These are phyloP conservation scores for Colletotrichum shisoi DNA, from an alignment of 2,329 filamentous ascomycete genomes.

Conservation along the genomic window DNA sequence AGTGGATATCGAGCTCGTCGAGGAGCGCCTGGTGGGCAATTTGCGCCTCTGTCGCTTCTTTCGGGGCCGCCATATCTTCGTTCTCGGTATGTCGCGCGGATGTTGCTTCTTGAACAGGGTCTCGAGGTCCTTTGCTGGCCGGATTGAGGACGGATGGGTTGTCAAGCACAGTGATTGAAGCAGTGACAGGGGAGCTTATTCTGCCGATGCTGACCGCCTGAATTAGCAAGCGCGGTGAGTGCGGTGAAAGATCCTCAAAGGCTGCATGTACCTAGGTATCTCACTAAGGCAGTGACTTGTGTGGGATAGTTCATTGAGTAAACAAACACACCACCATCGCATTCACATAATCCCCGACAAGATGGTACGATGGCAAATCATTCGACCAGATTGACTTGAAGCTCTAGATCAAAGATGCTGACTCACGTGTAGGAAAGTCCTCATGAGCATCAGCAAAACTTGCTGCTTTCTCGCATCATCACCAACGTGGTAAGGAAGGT, in stretches of 20 bases:
- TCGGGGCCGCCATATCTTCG: constrained; percentile 69
- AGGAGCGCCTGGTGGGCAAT: constrained; percentile 87
- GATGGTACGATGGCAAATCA: constrained; percentile 29
- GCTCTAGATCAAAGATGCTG: neutral
- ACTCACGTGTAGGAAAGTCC: constrained; percentile 75
- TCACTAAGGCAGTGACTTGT: neutral
- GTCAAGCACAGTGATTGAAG: constrained; percentile 4
- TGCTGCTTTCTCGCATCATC: constrained; percentile 93
- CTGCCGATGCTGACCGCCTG: constrained; percentile 36
- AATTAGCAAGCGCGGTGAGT: constrained; percentile 10
- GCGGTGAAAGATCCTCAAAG: constrained; percentile 6
- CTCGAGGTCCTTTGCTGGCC: neutral
- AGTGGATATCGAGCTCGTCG: constrained; percentile 89
- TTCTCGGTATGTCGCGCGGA: constrained; percentile 46
- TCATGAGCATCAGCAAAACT: constrained; percentile 95
- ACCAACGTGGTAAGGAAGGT: constrained; percentile 88
- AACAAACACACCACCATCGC: constrained; percentile 27
- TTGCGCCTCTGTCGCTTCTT: constrained; percentile 75
- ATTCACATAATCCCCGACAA: constrained; percentile 15
- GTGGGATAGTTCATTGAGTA: constrained; percentile 10
- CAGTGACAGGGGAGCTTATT: constrained; percentile 33
- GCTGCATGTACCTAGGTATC: neutral
- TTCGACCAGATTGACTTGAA: neutral
- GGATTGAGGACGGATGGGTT: neutral
- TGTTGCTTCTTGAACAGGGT: neutral